A percentile compares a stretch with the other conserved stretches of the same genome.
Evolutionary conservation across 2,329 filamentous ascomycete species (phyloP).

Genomic region (Allantophomopsis cytisporea): DNA sequence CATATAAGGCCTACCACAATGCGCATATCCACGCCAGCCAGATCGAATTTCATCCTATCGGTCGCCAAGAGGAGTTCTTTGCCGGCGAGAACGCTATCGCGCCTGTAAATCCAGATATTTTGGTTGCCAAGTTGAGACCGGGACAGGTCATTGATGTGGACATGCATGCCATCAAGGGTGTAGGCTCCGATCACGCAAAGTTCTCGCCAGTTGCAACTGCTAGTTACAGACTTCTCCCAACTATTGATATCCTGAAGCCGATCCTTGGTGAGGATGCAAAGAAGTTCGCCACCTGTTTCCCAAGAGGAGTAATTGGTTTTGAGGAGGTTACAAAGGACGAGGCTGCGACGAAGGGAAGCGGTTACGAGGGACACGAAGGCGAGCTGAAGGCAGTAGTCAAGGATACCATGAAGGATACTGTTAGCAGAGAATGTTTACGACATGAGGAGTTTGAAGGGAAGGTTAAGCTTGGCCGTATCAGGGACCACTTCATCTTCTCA

Average conservation of each 20-base stretch:
- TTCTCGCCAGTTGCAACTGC: conserved; percentile 95
- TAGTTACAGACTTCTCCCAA: conserved; percentile 79
- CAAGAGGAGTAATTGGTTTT: conserved; percentile 71
- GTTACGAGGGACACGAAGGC: conserved; percentile 62
- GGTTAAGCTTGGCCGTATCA: conserved; percentile 78
- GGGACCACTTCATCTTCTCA: conserved; percentile 96
- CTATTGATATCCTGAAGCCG: conserved; percentile 70
- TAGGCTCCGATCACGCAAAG: conserved; percentile 90
- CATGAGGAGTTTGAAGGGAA: conserved; percentile 92
- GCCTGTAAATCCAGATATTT: conserved; percentile 79
- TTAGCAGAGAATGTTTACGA: conserved; percentile 82
- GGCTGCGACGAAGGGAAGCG: conserved; percentile 40
- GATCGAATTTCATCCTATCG: conserved; percentile 64
- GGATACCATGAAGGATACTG: conserved; percentile 87
- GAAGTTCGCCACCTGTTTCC: conserved; percentile 87
- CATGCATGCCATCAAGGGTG: conserved; percentile 90
- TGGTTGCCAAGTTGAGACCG: conserved; percentile 87
- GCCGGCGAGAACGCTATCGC: conserved; percentile 52
- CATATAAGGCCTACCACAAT: conserved; percentile 72
- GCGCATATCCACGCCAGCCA: conserved; percentile 72
- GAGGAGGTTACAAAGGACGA: conserved; percentile 59
- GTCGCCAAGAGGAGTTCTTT: conserved; percentile 59
- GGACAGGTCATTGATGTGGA: conserved; percentile 76
- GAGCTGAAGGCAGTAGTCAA: conserved; percentile 78
- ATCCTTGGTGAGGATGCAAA: conserved; percentile 78